Base-by-base conservation (phyloP, 164 flowering plant species). In the Cinnamomum micranthum region DNA sequence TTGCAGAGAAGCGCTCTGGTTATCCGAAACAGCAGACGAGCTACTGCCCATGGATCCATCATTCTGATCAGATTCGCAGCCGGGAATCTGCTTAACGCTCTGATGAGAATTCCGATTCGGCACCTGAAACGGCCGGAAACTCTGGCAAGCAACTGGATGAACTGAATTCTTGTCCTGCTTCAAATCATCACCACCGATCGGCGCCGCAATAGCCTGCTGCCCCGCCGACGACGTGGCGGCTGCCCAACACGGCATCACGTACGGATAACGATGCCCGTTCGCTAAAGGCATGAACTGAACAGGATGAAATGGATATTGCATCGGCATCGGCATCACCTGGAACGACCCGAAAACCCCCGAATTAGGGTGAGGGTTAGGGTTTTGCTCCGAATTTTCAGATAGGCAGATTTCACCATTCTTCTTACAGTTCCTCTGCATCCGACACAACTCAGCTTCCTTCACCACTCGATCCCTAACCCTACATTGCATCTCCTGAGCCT, bases 201-300 rank as follows among this genome's bases (percentile, higher is more conserved):
- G 20, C 7, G n/a, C 23, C 20, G 50, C 19, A 67, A 6, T 50
- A 28, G 69, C 17, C 47, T 50, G 23, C 65, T 64, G 20, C 64
- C 24, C 68, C 31, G 17, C 31, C 13, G 33, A 13, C 2, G 65
- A 33, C 28, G 81, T 1, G 6, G 77, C 72, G 19, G 77, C 69
- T 52, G 72, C 17, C 81, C 82, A 80, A 62, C 67, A 80, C 6
- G 79, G 79, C 79, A 80, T 47, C 75, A 71, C 50, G 69, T 80
- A 76, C 50, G 80, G 82, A 25, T 70, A 73, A 6, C 51, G 15
- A 31, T 68, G 73, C 17, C 82, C 80, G 71, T 65, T 74, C 23
- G 63, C 64, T 50, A 75, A 71, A 17, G 78, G 78, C 22, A 71
- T 47, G 28, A 59, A 74, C 23, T 68, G 77, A 59, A 71, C 20